phyloP scores from a whole-genome alignment of 257 asterid genomes.

The Asclepias syriaca region DNA sequence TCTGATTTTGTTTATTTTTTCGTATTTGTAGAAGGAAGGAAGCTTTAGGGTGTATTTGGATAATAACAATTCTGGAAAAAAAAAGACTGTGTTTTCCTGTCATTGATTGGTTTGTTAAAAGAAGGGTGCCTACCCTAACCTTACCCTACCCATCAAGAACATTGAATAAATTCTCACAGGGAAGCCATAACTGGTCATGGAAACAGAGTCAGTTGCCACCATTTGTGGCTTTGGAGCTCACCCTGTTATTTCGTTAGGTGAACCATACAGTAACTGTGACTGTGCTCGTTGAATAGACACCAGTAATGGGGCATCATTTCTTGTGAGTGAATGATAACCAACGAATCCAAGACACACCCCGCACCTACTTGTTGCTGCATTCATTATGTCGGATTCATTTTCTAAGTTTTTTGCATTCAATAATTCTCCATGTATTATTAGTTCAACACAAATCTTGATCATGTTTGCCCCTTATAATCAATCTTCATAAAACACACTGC shows the following conservation, averaged over 20 bases:
- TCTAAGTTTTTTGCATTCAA: background rate
- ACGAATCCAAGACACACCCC: background rate
- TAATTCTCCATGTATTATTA: background rate
- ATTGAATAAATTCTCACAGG: background rate
- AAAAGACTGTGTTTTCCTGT: no score
- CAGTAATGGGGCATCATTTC: background rate
- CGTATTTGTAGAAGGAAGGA: no score
- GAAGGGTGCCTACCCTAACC: no score
- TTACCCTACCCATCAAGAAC: background rate
- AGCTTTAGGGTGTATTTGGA: no score
- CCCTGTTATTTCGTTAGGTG: background rate
- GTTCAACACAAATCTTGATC: background rate
- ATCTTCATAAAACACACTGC: background rate
- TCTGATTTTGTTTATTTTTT: background rate
- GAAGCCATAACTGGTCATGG: background rate
- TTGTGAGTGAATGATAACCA: conserved; percentile 16
- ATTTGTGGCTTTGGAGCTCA: conserved; percentile 7
- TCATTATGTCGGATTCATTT: conserved; percentile 9
- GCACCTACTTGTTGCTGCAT: conserved; percentile 3
- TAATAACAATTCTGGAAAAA: no score
- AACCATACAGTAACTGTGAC: background rate
- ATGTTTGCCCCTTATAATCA: background rate
- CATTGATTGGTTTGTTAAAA: no score
- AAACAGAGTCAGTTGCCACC: background rate
- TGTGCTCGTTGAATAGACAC: background rate